Base-by-base conservation (phyloP, 192 early-diverging fungal genomes). In the Podila horticola region DNA sequence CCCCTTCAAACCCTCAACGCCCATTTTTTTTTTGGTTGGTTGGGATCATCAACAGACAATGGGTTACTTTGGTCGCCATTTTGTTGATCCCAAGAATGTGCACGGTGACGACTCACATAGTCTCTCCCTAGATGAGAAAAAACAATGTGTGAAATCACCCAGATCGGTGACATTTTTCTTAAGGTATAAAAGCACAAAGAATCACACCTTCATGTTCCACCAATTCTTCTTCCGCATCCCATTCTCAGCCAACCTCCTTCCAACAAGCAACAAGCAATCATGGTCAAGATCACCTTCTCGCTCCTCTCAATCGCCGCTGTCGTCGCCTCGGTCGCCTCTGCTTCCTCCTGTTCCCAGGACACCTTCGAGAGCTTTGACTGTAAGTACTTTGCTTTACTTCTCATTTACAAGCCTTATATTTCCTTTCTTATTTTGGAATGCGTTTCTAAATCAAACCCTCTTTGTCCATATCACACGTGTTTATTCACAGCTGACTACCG, bases 211-310 rank as follows among this genome's bases (percentile, higher is more conserved):
- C 24, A 50, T 29, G n/a, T n/a, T 10, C 64, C 64, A 50, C 26
- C 26, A 24, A 45, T 65, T 65, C 64, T 50, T 50, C 29, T 28
- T 50, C 64, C 64, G 4, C 28, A 65, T 65, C 64, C 11, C 64
- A 49, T 10, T 45, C 28, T 51, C 64, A 65, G 51, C 17, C 19
- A 62, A 62, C 61, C 33, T 34, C 61, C 34, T 62, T 62, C 31
- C 34, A 62, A 62, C 34, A 45, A 62, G 13, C 0, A 41, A 62
- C 19, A 62, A 62, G 11, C 36, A 62, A 62, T 7, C 48, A 70
- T 70, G 68, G 59, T 70, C 68, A 70, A 70, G 30, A 61, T 70
- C 48, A 33, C 58, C 24, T 41, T 70, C 48, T 70, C 68, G 29
- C 48, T 70, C 30, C 30, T 57, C 49, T 36, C 66, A 20, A 19